Evolutionary conservation across 441 rosid genomes (phyloP).

Genomic region (Pelargonium cotyledonis): DNA sequence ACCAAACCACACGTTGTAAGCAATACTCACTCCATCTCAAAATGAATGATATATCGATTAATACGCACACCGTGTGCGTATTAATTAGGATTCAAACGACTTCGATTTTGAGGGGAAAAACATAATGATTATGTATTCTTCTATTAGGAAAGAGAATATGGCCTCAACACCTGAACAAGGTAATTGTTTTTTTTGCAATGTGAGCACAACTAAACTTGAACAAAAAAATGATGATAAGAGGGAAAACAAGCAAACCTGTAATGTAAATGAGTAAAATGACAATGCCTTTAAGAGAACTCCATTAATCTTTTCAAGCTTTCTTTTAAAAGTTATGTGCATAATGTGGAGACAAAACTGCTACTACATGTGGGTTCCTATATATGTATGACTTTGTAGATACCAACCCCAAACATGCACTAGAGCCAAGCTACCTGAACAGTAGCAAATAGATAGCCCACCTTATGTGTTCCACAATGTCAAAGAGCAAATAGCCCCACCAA

Average conservation of each 20-base stretch:
- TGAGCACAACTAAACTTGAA: no score
- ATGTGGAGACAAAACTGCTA: slow-evolving; percentile 81
- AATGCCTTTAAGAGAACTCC: slow-evolving; percentile 98
- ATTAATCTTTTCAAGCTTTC: slow-evolving; percentile 78
- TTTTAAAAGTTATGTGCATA: slow-evolving; percentile 93
- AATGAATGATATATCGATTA: no score
- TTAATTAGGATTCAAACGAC: no score
- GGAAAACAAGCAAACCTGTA: slow-evolving; percentile 94
- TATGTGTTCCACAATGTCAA: slow-evolving; percentile 91
- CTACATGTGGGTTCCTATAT: slow-evolving; percentile 84
- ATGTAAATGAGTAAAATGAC: slow-evolving; percentile 87
- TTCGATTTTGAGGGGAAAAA: no score
- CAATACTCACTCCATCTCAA: no score
- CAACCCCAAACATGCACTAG: slow-evolving; percentile 77
- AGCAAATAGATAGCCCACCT: slow-evolving; percentile 80
- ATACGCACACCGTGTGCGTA: no score
- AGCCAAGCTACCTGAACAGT: slow-evolving; percentile 79
- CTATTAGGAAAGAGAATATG: no score
- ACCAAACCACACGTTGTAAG: no score
- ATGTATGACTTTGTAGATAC: slow-evolving; percentile 69
- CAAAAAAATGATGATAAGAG: no score
- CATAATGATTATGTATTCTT: no score
- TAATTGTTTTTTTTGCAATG: no score
- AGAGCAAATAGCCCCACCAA: slow-evolving; percentile 88
- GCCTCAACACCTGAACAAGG: no score